Evolutionary conservation across 768 basidiomycete species (phyloP).

Genomic region (Crucibulum laeve): DNA sequence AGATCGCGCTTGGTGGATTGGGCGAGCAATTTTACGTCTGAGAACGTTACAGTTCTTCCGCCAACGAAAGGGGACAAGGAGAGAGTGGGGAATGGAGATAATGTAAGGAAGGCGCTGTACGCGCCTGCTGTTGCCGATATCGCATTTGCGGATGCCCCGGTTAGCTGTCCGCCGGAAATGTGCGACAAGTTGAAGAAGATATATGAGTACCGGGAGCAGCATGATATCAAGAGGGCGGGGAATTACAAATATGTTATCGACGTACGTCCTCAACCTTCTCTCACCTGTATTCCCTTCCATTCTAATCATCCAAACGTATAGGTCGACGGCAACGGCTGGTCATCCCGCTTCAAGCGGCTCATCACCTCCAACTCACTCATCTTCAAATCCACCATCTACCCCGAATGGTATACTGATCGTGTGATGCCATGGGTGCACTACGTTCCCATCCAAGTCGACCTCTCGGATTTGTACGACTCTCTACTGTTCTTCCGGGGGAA

Average conservation of each 20-base stretch:
- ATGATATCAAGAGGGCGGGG: constrained; percentile 31
- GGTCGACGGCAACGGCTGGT: constrained; percentile 63
- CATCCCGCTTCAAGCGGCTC: constrained; percentile 57
- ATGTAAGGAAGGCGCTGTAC: constrained; percentile 22
- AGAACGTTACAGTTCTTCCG: constrained; percentile 27
- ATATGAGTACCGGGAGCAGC: constrained; percentile 42
- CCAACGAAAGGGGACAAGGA: constrained; percentile 14
- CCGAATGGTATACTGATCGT: constrained; percentile 57
- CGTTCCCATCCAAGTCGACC: constrained; percentile 59
- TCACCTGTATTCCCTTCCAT: background rate
- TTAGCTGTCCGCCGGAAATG: constrained; percentile 33
- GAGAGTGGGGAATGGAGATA: constrained; percentile 28
- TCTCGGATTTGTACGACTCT: constrained; percentile 64
- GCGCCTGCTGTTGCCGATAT: constrained; percentile 52
- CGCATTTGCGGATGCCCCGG: constrained; percentile 39
- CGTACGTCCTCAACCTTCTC: constrained; percentile 24
- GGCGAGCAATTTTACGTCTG: constrained; percentile 20
- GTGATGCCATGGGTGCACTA: constrained; percentile 70
- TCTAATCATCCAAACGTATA: constrained; percentile 9
- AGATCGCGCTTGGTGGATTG: constrained; percentile 37
- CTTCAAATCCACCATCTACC: constrained; percentile 62
- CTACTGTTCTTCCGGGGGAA: constrained; percentile 70
- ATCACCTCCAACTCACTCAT: constrained; percentile 55
- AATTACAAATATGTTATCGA: constrained; percentile 41
- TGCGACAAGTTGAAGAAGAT: constrained; percentile 37